Conservation (phyloP, 345 rosid species). For the Reutealis trisperma region DNA sequence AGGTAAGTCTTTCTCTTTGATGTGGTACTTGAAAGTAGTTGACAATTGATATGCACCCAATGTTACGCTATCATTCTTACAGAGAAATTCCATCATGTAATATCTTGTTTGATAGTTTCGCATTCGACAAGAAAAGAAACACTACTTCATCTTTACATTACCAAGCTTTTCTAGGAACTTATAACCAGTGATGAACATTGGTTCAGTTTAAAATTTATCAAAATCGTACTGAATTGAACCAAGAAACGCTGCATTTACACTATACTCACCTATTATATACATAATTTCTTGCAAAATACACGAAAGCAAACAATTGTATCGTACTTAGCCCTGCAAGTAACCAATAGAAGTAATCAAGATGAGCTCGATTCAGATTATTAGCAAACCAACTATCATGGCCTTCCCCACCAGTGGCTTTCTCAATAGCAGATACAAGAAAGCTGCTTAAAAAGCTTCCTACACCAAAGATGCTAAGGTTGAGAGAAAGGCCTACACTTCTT, state of each 20-base stretch:
- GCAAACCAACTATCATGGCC: constrained; percentile 9
- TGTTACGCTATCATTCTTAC: too few relatives aligned
- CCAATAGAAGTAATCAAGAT: not conserved
- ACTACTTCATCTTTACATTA: too few relatives aligned
- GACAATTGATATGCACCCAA: too few relatives aligned
- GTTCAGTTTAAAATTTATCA: too few relatives aligned
- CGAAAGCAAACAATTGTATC: not conserved
- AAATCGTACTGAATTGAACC: too few relatives aligned
- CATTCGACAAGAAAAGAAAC: too few relatives aligned
- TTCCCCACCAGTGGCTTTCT: not conserved
- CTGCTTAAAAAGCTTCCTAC: not conserved
- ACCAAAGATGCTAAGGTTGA: not conserved
- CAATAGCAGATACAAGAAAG: constrained; percentile 6
- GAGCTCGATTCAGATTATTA: not conserved
- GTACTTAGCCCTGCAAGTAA: not conserved
- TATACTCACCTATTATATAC: not conserved
- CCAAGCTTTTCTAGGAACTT: too few relatives aligned
- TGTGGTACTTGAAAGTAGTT: too few relatives aligned
- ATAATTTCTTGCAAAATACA: not conserved
- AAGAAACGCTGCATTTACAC: not conserved
- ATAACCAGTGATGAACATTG: too few relatives aligned
- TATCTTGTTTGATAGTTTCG: too few relatives aligned
- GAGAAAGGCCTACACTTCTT: constrained; percentile 3
- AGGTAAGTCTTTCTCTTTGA: too few relatives aligned
- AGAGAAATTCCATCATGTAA: too few relatives aligned